Base-by-base conservation (phyloP, 345 rosid species). In the Salix suchowensis region DNA sequence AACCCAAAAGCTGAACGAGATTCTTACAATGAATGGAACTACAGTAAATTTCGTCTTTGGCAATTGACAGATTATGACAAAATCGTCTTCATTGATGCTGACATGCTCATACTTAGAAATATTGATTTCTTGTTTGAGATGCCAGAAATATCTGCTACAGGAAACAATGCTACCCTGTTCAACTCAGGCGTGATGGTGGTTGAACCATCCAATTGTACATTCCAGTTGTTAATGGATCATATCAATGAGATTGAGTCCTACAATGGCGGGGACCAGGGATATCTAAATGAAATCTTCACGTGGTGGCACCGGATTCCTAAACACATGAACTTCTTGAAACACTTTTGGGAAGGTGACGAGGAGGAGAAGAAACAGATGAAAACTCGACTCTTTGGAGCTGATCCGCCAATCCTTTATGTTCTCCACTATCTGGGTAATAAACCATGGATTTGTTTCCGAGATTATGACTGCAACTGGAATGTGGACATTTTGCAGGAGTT, bases 271-370 rank as follows among this genome's bases (percentile, higher is more conserved):
- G 97, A 94, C 70, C 98, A 94, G 83, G 98, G 98, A 12, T 94
- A 91, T 81, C 81, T 94, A 5, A 94, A 94, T 42, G 93, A 92
- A 82, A 87, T 94, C 72, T 94, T 92, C 86, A 94, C 96, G n/a
- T 94, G 96, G 97, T 94, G 98, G 98, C 98, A 94, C 86, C 89
- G 96, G 73, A 92, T 94, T 61, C 98, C 97, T 0, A 91, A 86
- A 69, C 96, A 85, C 82, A 91, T 94, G 97, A 94, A 94, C 84
- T 92, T 92, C 86, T 82, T 94, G 89, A 94, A 94, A 83, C 98
- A 94, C 69, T 94, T 87, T 76, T 92, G 97, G 98, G 98, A 92
- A 82, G 98, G 98, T 0, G 97, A 94, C 19, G 86, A 87, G 80
- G 85, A 85, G 46, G 98, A 89, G 87, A 91, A 84, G 78, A 94